Evolutionary conservation across 371 early-diverging fungal genomes (phyloP).

Genomic region (Mucor velutinosus): DNA sequence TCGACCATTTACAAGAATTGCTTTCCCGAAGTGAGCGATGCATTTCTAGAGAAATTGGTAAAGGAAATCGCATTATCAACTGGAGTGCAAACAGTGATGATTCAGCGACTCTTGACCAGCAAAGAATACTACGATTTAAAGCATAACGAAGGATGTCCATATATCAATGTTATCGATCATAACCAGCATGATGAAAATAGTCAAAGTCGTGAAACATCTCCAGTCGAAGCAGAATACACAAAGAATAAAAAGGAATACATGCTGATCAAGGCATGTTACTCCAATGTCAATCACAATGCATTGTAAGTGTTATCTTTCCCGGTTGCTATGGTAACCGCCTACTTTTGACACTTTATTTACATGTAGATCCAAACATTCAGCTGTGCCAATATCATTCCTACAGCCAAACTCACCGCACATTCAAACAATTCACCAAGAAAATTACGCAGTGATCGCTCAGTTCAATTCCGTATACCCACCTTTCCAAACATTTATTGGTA

Average conservation of each 20-base stretch:
- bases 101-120: slow-evolving; percentile 20
- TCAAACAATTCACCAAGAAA: slow-evolving; percentile 13
- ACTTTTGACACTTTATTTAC: neutral
- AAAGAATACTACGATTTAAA: slow-evolving; percentile 25
- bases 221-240: neutral
- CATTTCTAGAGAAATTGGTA: slow-evolving; percentile 17
- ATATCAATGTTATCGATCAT: slow-evolving; percentile 5
- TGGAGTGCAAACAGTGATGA: slow-evolving; percentile 26
- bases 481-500: slow-evolving; percentile 21
- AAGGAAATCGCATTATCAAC: slow-evolving; percentile 16
- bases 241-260: slow-evolving; percentile 6
- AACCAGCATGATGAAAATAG: neutral
- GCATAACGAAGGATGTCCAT: slow-evolving; percentile 20
- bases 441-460: slow-evolving; percentile 12
- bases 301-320: slow-evolving; percentile 7
- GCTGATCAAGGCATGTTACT: slow-evolving; percentile 19
- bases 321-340: neutral
- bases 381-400: slow-evolving; percentile 12
- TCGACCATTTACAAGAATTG: slow-evolving; percentile 15
- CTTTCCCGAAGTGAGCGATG: slow-evolving; percentile 18
- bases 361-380: slow-evolving; percentile 17
- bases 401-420: slow-evolving; percentile 14
- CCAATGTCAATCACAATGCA: slow-evolving; percentile 1
- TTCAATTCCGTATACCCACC: slow-evolving; percentile 10
- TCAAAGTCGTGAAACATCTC: neutral